Evolutionary conservation across 768 basidiomycete genomes (phyloP).

Genomic region (Tricholoma sp.): DNA sequence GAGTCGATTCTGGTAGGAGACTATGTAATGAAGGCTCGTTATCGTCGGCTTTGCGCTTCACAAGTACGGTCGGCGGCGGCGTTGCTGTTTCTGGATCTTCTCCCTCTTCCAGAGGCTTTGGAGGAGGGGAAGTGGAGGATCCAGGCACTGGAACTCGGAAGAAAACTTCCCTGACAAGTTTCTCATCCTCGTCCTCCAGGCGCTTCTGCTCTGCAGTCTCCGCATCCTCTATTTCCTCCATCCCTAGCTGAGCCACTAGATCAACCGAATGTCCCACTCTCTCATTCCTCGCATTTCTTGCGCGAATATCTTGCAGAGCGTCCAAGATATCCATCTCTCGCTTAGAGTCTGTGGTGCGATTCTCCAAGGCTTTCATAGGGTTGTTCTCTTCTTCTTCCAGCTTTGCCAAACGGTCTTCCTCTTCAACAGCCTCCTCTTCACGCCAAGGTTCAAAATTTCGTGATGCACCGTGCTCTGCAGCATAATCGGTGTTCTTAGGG

Average conservation of each 20-base stretch:
- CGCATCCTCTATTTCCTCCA: slow-evolving; percentile 71
- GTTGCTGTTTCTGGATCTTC: slow-evolving; percentile 7
- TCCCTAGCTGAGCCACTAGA: slow-evolving; percentile 54
- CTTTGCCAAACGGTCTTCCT: slow-evolving; percentile 80
- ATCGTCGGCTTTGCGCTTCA: slow-evolving; percentile 85
- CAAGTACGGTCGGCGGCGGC: slow-evolving; percentile 42
- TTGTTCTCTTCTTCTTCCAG: slow-evolving; percentile 93
- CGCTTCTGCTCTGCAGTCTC: slow-evolving; percentile 66
- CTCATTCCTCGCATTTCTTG: slow-evolving; percentile 85
- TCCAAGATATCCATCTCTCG: slow-evolving; percentile 99
- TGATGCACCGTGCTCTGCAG: slow-evolving; percentile 93
- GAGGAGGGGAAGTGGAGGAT: slow-evolving; percentile 19
- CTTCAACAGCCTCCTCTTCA: slow-evolving; percentile 71
- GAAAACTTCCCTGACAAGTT: slow-evolving; percentile 82
- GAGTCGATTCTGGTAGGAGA: slow-evolving; percentile 62
- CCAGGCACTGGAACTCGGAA: slow-evolving; percentile 55
- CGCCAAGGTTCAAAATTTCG: slow-evolving; percentile 98
- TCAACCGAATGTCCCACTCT: slow-evolving; percentile 74
- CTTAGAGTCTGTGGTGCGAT: slow-evolving; percentile 86
- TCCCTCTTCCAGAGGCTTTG: slow-evolving; percentile 11
- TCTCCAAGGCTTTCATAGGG: slow-evolving; percentile 96
- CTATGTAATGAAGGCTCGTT: slow-evolving; percentile 66
- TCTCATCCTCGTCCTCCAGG: slow-evolving; percentile 91
- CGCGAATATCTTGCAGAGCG: slow-evolving; percentile 88
- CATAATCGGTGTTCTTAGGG: slow-evolving; percentile 93